phyloP scores from a whole-genome alignment of 192 early-diverging fungal genomes.

The Coemansia sp. region DNA sequence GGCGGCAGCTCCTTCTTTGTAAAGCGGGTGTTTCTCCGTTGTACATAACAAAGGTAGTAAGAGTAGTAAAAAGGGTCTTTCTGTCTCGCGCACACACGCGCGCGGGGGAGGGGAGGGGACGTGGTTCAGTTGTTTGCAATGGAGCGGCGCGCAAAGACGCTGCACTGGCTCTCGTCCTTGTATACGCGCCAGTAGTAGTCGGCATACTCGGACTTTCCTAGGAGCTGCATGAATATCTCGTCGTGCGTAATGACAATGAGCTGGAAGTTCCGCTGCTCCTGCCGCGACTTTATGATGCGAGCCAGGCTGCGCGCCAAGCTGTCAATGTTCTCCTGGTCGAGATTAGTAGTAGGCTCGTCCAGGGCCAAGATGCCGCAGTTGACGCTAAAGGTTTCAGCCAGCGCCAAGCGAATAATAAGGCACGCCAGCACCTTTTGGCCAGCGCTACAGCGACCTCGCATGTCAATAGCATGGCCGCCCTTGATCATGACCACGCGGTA shows the following conservation, averaged over 20 bases:
- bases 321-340: conserved; percentile 88
- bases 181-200: conserved; percentile 90
- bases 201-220: conserved; percentile 78
- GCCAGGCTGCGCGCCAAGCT: conserved; percentile 82
- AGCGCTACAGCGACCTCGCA: conserved; percentile 95
- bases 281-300: conserved; percentile 78
- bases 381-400: conserved; percentile 93
- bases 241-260: conserved; percentile 98
- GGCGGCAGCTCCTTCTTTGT: no score
- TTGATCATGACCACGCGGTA: conserved; percentile 97
- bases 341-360: conserved; percentile 98
- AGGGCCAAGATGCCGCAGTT: conserved; percentile 94
- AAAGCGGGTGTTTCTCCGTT: no score
- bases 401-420: conserved; percentile 93
- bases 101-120: no score
- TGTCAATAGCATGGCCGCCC: conserved; percentile 79
- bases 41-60: background rate
- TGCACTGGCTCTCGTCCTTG: conserved; percentile 69
- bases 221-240: conserved; percentile 87
- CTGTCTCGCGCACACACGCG: no score
- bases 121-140: conserved; percentile 41
- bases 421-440: conserved; percentile 97
- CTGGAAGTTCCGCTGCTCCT: conserved; percentile 91
- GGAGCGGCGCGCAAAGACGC: conserved; percentile 42
- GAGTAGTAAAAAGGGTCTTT: conserved; percentile 5